Base-by-base conservation (phyloP, 495 filamentous ascomycete species). In the Aspergillus campestris region DNA sequence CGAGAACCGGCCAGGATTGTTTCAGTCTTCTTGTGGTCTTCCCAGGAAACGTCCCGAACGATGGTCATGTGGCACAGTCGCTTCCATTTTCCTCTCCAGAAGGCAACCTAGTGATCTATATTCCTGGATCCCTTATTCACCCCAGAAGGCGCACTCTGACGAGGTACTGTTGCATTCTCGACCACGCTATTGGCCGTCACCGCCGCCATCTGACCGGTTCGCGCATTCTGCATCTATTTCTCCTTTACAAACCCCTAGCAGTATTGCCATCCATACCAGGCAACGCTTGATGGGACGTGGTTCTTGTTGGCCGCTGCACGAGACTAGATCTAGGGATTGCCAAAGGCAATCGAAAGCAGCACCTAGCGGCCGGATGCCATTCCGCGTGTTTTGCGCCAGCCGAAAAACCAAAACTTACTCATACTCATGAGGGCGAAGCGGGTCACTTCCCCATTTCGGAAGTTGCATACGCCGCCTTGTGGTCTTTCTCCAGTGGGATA, bases 261-360 rank as follows among this genome's bases (percentile, higher is more conserved):
- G 50, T 83, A 87, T 36, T 73, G 81, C 61, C 61, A 74, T 0
- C 80, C 80, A 56, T 83, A 76, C 63, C 69, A 85, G 5, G 77
- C 75, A 12, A 83, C 71, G 1, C 78, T 78, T 5, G 72, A 73
- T 14, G 81, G 72, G 7, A 80, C 77, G 62, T 86, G 77, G 44
- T 73, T 82, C 0, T 81, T 80, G 56, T 82, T 82, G 6, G 82
- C 40, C 79, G 58, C 34, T 71, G 62, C 37, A 82, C 66, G 0
- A 49, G 49, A 14, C 60, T 66, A 5, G 18, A 24, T 24, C 18
- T 2, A 24, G 18, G 4, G 18, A 35, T 49, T 3, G 27, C 34
- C 10, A 49, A 43, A 27, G 70, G 62, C 24, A 72, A 38, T 18
- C 54, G 58, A 49, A 84, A 78, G 3, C 48, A 56, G 47, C 81